Base-by-base conservation (phyloP, 2,329 filamentous ascomycete species). In the Penicillium thymicola region DNA sequence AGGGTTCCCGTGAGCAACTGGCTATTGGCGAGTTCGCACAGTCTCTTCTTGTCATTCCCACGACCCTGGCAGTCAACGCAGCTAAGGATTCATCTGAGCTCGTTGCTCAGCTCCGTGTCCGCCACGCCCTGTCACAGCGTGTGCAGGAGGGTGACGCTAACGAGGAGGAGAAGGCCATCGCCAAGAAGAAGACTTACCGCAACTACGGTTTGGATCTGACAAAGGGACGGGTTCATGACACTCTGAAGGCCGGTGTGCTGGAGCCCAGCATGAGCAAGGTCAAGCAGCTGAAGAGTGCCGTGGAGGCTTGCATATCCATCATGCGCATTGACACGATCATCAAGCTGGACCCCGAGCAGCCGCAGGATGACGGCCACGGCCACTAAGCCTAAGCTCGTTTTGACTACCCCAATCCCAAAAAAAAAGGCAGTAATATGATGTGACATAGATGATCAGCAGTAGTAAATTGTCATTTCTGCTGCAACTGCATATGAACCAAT, bases 281-380 rank as follows among this genome's bases (percentile, higher is more conserved):
- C 66, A 89, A 93, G 77, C 94, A 97, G 82, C 82, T 99, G 72
- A 99, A 99, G 88, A 95, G 89, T 77, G 94, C 94, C 28, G 94
- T 99, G 48, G 94, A 99, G 80, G 94, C 94, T 54, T 97, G 94
- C 77, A 96, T 99, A 76, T 90, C 92, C 72, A 97, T 99, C 75
- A 97, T 99, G 94, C 86, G 94, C 70, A 99, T 99, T 73, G 94
- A 99, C 80, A 97, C 94, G 64, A 82, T 99, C 77, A 97, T 99
- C 79, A 96, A 96, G 82, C 80, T 99, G 76, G 94, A 99, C 81
- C 92, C 92, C 18, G 92, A 97, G 81, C 84, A 88, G 80, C 82
- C 84, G 71, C 84, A 86, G 70, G 84, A 96, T 78, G 90, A 94
- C 70, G 92, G 90, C 55, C 90, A 95, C 77, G 91, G 88, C 53